These are phyloP conservation scores for Centaurea solstitialis DNA, from an alignment of 129 eudicot species.

Conservation along the genomic window DNA sequence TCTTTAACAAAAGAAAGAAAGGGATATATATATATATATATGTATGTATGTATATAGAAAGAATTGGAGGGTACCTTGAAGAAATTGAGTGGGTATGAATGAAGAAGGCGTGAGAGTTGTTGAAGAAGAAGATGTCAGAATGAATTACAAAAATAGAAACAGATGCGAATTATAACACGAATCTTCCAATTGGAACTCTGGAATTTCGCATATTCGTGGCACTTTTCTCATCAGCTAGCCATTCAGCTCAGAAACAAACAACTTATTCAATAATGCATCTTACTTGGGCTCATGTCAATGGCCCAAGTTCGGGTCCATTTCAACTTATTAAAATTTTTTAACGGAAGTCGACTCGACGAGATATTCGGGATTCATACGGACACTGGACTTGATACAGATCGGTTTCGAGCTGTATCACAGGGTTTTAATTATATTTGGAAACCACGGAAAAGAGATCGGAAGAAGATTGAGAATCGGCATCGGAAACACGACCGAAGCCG, in stretches of 20 bases:
- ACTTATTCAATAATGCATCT: not conserved
- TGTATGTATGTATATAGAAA: too few relatives aligned
- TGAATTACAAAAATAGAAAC: not conserved
- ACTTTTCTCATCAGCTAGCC: constrained; percentile 16
- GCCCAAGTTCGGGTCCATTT: constrained; percentile 1
- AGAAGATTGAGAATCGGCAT: too few relatives aligned
- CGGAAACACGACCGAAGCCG: too few relatives aligned
- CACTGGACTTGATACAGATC: too few relatives aligned
- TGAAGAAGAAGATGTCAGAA: not conserved
- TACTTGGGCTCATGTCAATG: constrained; percentile 1
- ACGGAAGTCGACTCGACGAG: too few relatives aligned
- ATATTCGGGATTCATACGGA: too few relatives aligned
- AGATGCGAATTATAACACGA: constrained; percentile 43
- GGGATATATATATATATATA: too few relatives aligned
- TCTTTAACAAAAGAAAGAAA: not conserved
- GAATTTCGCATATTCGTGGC: constrained; percentile 41
- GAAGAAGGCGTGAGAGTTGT: constrained; percentile 5
- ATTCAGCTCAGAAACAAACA: not conserved
- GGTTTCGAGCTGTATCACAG: too few relatives aligned
- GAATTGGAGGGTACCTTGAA: constrained; percentile 12
- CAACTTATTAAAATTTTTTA: too few relatives aligned
- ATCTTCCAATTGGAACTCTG: constrained; percentile 27
- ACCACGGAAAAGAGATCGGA: too few relatives aligned
- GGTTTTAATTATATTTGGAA: too few relatives aligned
- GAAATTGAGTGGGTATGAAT: constrained; percentile 20